Conservation (phyloP, 2,329 filamentous ascomycete species). For the Diaporthe citri region DNA sequence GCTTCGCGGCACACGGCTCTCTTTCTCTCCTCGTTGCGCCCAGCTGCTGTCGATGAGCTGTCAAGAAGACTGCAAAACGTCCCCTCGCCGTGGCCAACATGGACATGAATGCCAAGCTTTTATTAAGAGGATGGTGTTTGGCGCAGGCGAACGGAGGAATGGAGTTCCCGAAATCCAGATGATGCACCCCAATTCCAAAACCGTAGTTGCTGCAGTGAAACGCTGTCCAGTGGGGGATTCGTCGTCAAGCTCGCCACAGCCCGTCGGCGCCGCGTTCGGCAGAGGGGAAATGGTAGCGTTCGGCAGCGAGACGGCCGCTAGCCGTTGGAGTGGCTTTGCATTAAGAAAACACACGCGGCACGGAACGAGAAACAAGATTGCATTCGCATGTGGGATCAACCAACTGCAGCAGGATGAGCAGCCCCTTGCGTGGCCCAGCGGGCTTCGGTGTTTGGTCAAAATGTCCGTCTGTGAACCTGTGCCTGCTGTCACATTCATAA, state of each 20-base stretch:
- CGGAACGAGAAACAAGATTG: background rate
- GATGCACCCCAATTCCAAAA: background rate
- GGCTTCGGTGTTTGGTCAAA: conserved; percentile 19
- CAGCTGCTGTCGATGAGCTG: background rate
- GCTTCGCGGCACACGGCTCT: background rate
- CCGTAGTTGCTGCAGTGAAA: background rate
- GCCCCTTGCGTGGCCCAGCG: background rate
- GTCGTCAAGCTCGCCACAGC: background rate
- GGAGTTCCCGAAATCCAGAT: conserved; percentile 1
- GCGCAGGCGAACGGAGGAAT: background rate
- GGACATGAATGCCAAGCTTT: background rate
- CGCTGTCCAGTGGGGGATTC: background rate
- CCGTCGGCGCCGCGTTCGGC: background rate
- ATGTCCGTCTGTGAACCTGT: background rate
- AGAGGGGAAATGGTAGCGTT: background rate
- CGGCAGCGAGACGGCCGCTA: background rate
- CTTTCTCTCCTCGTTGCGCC: background rate
- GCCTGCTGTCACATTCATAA: background rate
- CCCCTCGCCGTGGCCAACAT: background rate
- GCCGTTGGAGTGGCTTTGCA: background rate
- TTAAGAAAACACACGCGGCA: background rate
- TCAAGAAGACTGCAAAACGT: background rate
- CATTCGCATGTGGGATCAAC: background rate
- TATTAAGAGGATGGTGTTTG: background rate
- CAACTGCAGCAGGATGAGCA: background rate